Percentiles rank a stretch among this genome's conserved stretches.
Evolutionary conservation across 1,139 yeast species (phyloP).

Genomic region (Arxiozyma slooffiae): DNA sequence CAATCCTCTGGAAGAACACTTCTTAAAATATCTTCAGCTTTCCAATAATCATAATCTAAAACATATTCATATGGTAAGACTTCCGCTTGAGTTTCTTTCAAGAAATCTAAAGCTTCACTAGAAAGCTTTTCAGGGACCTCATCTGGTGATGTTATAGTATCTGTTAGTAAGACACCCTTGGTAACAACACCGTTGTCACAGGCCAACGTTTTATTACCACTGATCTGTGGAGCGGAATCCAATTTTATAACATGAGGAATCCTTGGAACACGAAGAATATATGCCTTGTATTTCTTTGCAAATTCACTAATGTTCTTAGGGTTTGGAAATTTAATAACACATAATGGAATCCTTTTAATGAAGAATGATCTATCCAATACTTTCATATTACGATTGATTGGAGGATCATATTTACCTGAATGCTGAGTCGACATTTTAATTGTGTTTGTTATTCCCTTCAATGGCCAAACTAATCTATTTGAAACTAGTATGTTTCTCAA

Average conservation of each 20-base stretch:
- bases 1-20: conserved; percentile 68
- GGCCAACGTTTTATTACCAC: conserved; percentile 11
- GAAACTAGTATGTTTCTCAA: neutral
- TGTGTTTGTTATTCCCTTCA: neutral
- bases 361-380: conserved; percentile 59
- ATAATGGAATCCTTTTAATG: conserved; percentile 43
- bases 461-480: neutral
- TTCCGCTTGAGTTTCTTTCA: conserved; percentile 40
- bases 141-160: conserved; percentile 37
- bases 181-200: conserved; percentile 28
- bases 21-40: conserved; percentile 70
- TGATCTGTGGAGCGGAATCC: conserved; percentile 15
- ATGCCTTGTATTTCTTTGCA: conserved; percentile 39
- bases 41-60: conserved; percentile 75
- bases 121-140: conserved; percentile 37
- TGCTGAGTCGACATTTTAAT: conserved; percentile 1
- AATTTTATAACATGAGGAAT: conserved; percentile 55
- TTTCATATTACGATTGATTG: conserved; percentile 56
- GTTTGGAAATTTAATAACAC: conserved; percentile 61
- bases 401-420: conserved; percentile 39
- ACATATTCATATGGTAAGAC: conserved; percentile 47
- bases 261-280: conserved; percentile 53
- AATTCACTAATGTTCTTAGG: conserved; percentile 51
- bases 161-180: conserved; percentile 58
- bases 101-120: conserved; percentile 34